A percentile compares a stretch with the other conserved stretches of the same genome.
These are phyloP conservation scores for Fusarium avenaceum DNA, from an alignment of 2,329 filamentous ascomycete species.

Conservation along the genomic window DNA sequence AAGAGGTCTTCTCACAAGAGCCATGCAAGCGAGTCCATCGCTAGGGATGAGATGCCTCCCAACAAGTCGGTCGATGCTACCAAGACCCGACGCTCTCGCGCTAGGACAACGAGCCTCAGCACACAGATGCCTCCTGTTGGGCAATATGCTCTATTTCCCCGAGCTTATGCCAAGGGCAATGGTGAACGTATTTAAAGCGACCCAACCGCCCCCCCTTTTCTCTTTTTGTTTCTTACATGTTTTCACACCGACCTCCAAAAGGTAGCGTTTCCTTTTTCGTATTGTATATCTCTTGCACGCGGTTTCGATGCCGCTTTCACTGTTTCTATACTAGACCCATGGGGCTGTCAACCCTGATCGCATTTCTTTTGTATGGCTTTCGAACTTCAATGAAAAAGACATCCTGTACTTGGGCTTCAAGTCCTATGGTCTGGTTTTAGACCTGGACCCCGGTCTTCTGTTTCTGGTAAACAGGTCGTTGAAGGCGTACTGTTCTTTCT, in stretches of 20 bases:
- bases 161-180: constrained; percentile 51
- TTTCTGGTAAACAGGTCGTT: constrained; percentile 16
- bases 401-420: constrained; percentile 3
- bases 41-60: constrained; percentile 49
- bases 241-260: constrained; percentile 14
- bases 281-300: constrained; percentile 12
- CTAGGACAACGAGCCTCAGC: constrained; percentile 62
- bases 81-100: constrained; percentile 56
- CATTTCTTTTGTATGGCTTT: constrained; percentile 37
- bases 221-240: constrained; percentile 19
- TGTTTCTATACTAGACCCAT: constrained; percentile 8
- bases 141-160: constrained; percentile 63
- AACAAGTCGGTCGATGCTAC: constrained; percentile 51
- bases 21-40: constrained; percentile 56
- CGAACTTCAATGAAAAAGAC: constrained; percentile 19
- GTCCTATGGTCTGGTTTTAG: constrained; percentile 10
- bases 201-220: constrained; percentile 10
- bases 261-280: constrained; percentile 11
- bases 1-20: constrained; percentile 53
- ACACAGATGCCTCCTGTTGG: constrained; percentile 59
- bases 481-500: constrained; percentile 29
- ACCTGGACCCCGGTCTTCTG: constrained; percentile 4
- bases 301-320: constrained; percentile 4
- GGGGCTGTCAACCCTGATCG: constrained; percentile 2
- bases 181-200: constrained; percentile 52